Conservation (phyloP, 768 basidiomycete species). For the Cytidiella melzeri region DNA sequence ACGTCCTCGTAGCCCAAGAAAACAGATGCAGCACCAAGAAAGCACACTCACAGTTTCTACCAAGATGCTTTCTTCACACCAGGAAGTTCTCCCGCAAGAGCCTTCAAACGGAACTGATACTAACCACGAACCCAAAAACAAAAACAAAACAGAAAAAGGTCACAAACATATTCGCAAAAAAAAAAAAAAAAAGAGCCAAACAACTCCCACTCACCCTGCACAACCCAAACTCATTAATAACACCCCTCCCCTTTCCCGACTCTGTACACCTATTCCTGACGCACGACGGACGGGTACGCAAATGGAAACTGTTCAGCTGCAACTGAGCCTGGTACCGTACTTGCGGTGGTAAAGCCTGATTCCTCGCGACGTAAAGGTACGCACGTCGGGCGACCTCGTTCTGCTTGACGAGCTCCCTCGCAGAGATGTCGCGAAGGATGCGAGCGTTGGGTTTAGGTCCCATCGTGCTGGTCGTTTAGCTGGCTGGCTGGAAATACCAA, state of each 20-base stretch:
- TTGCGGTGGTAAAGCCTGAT: slow-evolving; percentile 80
- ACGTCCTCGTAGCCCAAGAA: too few species aligned
- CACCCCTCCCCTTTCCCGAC: slow-evolving; percentile 80
- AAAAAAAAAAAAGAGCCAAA: background rate
- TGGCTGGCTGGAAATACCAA: too few species aligned
- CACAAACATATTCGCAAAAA: background rate
- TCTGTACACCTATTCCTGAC: slow-evolving; percentile 88
- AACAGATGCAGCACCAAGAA: too few species aligned
- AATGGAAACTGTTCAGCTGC: slow-evolving; percentile 82
- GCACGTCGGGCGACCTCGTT: slow-evolving; percentile 84
- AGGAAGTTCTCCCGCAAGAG: slow-evolving; percentile 72
- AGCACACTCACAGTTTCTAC: too few species aligned
- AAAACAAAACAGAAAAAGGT: background rate
- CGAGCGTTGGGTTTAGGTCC: slow-evolving; percentile 29
- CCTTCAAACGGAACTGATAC: slow-evolving; percentile 90
- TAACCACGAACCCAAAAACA: slow-evolving; percentile 25
- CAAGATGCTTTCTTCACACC: slow-evolving; percentile 92
- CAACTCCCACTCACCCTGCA: slow-evolving; percentile 51
- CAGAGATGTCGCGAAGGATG: slow-evolving; percentile 74
- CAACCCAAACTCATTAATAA: slow-evolving; percentile 85
- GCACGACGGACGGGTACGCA: slow-evolving; percentile 76
- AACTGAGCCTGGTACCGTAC: slow-evolving; percentile 92
- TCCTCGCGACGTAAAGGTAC: slow-evolving; percentile 90
- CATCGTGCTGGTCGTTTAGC: slow-evolving; percentile 3
- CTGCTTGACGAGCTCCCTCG: slow-evolving; percentile 59